Conservation (phyloP, 1,284 basidiomycete species). For the Cutaneotrichosporon sp. region DNA sequence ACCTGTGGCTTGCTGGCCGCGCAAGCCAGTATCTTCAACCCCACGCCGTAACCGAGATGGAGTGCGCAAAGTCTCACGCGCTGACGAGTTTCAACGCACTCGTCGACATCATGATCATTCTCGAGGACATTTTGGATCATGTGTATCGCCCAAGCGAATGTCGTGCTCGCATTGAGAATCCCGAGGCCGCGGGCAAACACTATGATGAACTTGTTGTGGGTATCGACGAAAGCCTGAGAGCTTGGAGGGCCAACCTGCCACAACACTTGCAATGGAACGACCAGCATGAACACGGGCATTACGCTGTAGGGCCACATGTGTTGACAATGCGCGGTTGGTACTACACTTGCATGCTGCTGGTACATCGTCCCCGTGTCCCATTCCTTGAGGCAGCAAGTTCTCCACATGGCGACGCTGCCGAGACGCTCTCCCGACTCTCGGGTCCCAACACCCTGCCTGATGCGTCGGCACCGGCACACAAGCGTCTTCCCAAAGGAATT, state of each 20-base stretch:
- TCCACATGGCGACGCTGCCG: constrained; percentile 1
- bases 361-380: constrained; percentile 19
- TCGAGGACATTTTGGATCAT: constrained; percentile 15
- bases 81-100: constrained; percentile 13
- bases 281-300: constrained; percentile 8
- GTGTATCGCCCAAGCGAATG: constrained; percentile 15
- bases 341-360: constrained; percentile 12
- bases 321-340: constrained; percentile 17
- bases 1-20: constrained; percentile 16
- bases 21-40: constrained; percentile 5
- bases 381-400: constrained; percentile 10
- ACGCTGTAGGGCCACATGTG: constrained; percentile 10
- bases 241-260: constrained; percentile 11
- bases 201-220: constrained; percentile 15
- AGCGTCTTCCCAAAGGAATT: constrained; percentile 8
- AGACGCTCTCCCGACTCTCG: constrained; percentile 1
- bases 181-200: constrained; percentile 4
- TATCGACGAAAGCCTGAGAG: constrained; percentile 10
- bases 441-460: background rate
- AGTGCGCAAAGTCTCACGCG: constrained; percentile 12
- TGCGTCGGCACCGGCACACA: background rate
- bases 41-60: constrained; percentile 5
- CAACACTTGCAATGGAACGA: constrained; percentile 16
- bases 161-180: constrained; percentile 13
- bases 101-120: constrained; percentile 16